Evolutionary conservation across 768 basidiomycete species (phyloP).

Genomic region (Cyclocybe aegerita): DNA sequence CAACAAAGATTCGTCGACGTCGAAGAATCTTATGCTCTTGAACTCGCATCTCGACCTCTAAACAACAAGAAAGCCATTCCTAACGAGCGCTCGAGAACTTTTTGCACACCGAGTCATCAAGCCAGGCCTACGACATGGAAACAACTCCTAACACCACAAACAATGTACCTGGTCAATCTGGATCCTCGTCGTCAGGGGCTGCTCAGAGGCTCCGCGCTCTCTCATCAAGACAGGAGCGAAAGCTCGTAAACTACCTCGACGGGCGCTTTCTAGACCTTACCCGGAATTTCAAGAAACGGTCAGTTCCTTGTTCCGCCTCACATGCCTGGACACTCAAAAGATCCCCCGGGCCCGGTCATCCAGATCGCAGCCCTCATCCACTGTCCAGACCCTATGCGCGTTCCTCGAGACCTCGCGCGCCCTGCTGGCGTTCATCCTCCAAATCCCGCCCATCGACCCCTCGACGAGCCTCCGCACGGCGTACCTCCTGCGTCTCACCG

Average conservation of each 20-base stretch:
- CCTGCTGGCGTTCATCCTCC: constrained; percentile 62
- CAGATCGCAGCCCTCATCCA: constrained; percentile 50
- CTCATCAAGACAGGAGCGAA: constrained; percentile 59
- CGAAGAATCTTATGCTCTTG: too few species aligned
- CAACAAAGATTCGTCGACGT: too few species aligned
- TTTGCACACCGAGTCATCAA: too few species aligned
- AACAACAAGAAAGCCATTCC: too few species aligned
- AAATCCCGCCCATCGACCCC: constrained; percentile 73
- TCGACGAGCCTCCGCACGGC: constrained; percentile 66
- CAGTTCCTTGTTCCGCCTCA: constrained; percentile 17
- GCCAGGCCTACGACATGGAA: too few species aligned
- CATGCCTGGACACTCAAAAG: neutral
- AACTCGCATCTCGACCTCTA: too few species aligned
- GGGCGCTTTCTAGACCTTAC: constrained; percentile 63
- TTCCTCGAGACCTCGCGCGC: constrained; percentile 61
- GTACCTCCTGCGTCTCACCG: constrained; percentile 71
- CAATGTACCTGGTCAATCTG: too few species aligned
- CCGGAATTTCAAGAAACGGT: constrained; percentile 79
- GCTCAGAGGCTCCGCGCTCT: constrained; percentile 30
- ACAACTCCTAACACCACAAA: too few species aligned
- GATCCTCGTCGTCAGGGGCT: too few species aligned
- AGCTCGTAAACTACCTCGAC: constrained; percentile 64
- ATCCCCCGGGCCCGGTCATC: neutral
- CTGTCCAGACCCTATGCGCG: constrained; percentile 52
- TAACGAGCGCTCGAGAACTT: too few species aligned